Conservation (phyloP, 2,329 filamentous ascomycete species). For the Cryphonectria nitschkei region DNA sequence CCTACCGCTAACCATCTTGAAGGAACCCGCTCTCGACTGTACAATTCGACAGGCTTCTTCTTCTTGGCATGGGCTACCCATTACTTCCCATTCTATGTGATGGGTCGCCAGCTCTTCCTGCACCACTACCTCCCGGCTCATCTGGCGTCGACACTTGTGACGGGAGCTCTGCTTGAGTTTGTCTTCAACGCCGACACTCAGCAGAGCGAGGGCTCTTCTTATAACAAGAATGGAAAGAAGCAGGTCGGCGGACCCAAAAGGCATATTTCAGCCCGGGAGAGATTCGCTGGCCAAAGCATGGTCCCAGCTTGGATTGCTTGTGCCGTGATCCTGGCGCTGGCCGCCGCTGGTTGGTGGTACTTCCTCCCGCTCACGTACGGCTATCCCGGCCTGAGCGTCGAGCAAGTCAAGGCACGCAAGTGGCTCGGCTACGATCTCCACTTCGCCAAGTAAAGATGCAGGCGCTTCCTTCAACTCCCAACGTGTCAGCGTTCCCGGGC, state of each 20-base stretch:
- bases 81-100: slow-evolving; percentile 96
- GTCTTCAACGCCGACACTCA: slow-evolving; percentile 88
- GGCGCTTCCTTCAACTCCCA: not conserved
- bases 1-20: slow-evolving; percentile 38
- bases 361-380: slow-evolving; percentile 96
- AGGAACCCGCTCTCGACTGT: slow-evolving; percentile 90
- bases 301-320: slow-evolving; percentile 78
- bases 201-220: slow-evolving; percentile 54
- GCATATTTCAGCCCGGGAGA: slow-evolving; percentile 78
- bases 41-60: slow-evolving; percentile 99
- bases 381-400: slow-evolving; percentile 81
- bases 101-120: slow-evolving; percentile 97
- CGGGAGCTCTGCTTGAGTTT: slow-evolving; percentile 91
- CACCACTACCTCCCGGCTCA: slow-evolving; percentile 98
- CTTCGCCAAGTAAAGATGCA: slow-evolving; percentile 86
- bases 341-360: slow-evolving; percentile 83
- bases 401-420: slow-evolving; percentile 80
- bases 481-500: not conserved
- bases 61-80: slow-evolving; percentile 98
- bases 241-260: slow-evolving; percentile 49
- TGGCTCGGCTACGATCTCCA: slow-evolving; percentile 98
- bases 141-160: slow-evolving; percentile 85
- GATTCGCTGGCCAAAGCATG: slow-evolving; percentile 79
- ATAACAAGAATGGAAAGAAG: slow-evolving; percentile 52
- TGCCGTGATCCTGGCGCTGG: slow-evolving; percentile 67